Base-by-base conservation (phyloP, 2,329 filamentous ascomycete genomes). In the Aspergillus sp. region DNA sequence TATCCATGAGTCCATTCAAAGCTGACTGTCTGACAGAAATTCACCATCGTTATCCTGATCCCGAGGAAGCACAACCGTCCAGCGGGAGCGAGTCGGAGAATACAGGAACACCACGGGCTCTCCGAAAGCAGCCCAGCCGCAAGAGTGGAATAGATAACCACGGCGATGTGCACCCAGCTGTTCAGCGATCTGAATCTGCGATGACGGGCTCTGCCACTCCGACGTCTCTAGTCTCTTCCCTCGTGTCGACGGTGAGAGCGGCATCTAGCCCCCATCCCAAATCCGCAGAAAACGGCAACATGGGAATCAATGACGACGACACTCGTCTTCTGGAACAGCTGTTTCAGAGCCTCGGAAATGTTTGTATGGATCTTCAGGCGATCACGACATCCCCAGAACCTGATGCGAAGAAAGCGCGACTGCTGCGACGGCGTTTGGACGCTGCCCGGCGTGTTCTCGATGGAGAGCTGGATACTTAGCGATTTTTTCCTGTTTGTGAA, bases 381-480 rank as follows among this genome's bases (percentile, higher is more conserved):
- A 71, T 68, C 32, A 73, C 70, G 4, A 65, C 26, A 61, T 87
- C 56, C 76, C 80, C 52, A 77, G 87, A 71, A 71, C 77, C 47
- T 75, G 82, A 58, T 73, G 73, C 58, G 72, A 80, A 52, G 78
- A 79, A 60, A 72, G 82, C 55, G 82, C 89, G 60, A 50, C 77
- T 86, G 53, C 84, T 88, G 69, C 79, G 90, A 54, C 77, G 87
- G 57, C 80, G 88, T 59, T 79, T 96, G 47, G 89, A 95, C 59
- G 82, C 84, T 48, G 91, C 90, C 4, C 83, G 85, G 54, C 79
- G 82, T 48, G 81, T 89, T 3, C 76, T 95, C 26, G 89, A 93
- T 59, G 89, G 89, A 4, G 74, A 85, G 53, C 80, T 85, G 35
- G 61, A 63, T 48, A 52, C 58, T 22, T 60, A 52, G 53, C 44